A percentile compares a stretch with the other conserved stretches of the same genome.
Evolutionary conservation across 2,329 filamentous ascomycete species (phyloP).

Genomic region (Juglanconis oblonga): DNA sequence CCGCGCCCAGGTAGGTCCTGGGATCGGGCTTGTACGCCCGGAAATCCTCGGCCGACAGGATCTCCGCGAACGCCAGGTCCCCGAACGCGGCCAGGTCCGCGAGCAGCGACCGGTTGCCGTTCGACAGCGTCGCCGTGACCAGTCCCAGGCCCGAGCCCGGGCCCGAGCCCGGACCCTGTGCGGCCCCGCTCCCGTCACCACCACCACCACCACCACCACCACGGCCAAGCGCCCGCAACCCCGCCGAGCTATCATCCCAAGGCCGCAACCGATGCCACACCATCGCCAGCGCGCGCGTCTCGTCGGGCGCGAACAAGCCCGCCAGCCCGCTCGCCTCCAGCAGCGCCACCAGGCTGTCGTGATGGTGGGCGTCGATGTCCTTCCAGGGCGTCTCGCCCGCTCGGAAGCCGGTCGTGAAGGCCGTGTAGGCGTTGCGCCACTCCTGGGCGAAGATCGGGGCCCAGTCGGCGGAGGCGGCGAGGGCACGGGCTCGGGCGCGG

Average conservation of each 20-base stretch:
- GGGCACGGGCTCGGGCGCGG: too few species aligned
- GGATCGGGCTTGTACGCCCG: slow-evolving; percentile 71
- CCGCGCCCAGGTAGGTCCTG: slow-evolving; percentile 67
- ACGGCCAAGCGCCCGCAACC: too few species aligned
- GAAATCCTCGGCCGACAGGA: slow-evolving; percentile 70
- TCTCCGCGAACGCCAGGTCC: slow-evolving; percentile 56
- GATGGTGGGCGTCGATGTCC: slow-evolving; percentile 71
- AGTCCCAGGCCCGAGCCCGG: slow-evolving; percentile 30
- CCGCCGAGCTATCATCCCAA: too few species aligned
- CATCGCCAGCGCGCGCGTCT: slow-evolving; percentile 61
- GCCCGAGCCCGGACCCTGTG: slow-evolving; percentile 57
- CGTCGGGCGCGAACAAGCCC: slow-evolving; percentile 58
- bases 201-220: too few species aligned
- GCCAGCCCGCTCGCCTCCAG: slow-evolving; percentile 53
- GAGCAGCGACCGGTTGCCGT: slow-evolving; percentile 69
- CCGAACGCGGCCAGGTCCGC: slow-evolving; percentile 60
- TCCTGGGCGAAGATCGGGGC: slow-evolving; percentile 58
- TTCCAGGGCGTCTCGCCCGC: slow-evolving; percentile 53
- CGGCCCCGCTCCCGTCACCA: too few species aligned
- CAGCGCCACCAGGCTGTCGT: slow-evolving; percentile 57
- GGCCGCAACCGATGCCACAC: slow-evolving; percentile 71
- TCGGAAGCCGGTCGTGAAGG: slow-evolving; percentile 56
- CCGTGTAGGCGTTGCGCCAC: slow-evolving; percentile 65
- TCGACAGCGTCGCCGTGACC: slow-evolving; percentile 67
- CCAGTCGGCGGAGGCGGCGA: slow-evolving; percentile 57